Base-by-base conservation (phyloP, 331 rosid genomes). In the Pyrus hybrid region DNA sequence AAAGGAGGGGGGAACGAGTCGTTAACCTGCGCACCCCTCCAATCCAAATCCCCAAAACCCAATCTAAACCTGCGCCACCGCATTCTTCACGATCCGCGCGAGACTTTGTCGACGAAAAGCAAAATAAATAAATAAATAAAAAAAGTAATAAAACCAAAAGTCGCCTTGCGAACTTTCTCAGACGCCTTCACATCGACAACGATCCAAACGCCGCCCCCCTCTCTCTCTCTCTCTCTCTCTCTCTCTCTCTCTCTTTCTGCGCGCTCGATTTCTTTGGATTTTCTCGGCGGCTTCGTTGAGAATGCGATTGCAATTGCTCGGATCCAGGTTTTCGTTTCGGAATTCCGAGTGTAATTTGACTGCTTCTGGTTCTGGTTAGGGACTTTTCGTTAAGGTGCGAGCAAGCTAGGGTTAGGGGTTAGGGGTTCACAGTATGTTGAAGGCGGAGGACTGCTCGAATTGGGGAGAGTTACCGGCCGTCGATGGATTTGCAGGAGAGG, bases 161-260 rank as follows among this genome's bases (percentile, higher is more conserved):
- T 87, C 88, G 87, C 83, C 13, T 80, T 71, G 53, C 77, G 88
- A 85, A 87, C 70, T 78, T 89, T 89, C 92, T 83, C 41, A 78
- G 91, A 80, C 89, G 72, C 82, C 84, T 25, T 63, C 23, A 32
- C 56, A 28, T 73, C 21, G 17, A 18, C 13, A 32, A 30, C 74
- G 49, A 61, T 37, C 66, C 58, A 16, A 35, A 30, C 21, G 0
- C 17, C 4, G 63, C 63, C 8, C 1, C 28, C 28, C 28, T 2
- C 28, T 2, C 28, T 2, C 28, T 2, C 28, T 2, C 28, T 5
- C 56, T 16, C 56, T n/a, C n/a, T n/a, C 5, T 2, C 12, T 6
- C 47, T 37, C 29, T 21, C 37, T 20, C 14, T 70, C 61, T 47
- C 75, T 76, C 72, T 49, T 68, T 79, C 26, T 68, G 54, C 45